phyloP scores from a whole-genome alignment of 2,329 filamentous ascomycete species.

The Cercospora sesami region DNA sequence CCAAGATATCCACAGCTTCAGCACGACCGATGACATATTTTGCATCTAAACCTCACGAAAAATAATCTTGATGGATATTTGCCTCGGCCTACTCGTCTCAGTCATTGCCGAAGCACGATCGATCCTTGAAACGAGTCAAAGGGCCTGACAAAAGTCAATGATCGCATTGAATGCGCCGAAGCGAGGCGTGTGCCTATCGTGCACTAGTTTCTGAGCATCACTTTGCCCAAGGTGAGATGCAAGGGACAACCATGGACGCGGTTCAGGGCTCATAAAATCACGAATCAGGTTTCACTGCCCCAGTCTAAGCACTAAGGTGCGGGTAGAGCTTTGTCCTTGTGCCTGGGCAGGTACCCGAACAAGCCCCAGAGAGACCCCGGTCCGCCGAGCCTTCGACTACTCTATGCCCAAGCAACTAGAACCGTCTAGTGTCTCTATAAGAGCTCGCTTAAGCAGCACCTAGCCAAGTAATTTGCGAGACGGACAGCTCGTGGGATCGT shows the following conservation, averaged over 20 bases:
- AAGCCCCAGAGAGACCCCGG: neutral
- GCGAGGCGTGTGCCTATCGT: neutral
- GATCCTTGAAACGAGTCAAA: neutral
- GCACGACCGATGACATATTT: slow-evolving; percentile 1
- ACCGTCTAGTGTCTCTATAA: slow-evolving; percentile 2
- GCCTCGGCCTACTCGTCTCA: neutral
- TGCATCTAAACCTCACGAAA: neutral
- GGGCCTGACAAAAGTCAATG: neutral
- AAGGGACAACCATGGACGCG: slow-evolving; percentile 1
- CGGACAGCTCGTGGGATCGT: neutral
- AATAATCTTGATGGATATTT: neutral
- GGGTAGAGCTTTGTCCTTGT: neutral
- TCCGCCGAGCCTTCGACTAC: neutral
- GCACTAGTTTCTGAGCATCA: slow-evolving; percentile 1
- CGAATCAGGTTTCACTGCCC: neutral
- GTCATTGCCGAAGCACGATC: neutral
- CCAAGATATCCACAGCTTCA: neutral
- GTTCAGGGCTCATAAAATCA: neutral
- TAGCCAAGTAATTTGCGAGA: neutral
- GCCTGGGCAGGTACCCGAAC: neutral
- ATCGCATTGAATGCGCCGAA: neutral
- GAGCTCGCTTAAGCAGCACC: neutral
- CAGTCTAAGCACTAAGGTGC: neutral
- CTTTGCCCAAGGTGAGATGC: neutral
- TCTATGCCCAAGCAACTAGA: neutral